Evolutionary conservation across 768 basidiomycete species (phyloP), one percentile per base, ranked within the genome.

Genomic region (Podaxis sp.): DNA sequence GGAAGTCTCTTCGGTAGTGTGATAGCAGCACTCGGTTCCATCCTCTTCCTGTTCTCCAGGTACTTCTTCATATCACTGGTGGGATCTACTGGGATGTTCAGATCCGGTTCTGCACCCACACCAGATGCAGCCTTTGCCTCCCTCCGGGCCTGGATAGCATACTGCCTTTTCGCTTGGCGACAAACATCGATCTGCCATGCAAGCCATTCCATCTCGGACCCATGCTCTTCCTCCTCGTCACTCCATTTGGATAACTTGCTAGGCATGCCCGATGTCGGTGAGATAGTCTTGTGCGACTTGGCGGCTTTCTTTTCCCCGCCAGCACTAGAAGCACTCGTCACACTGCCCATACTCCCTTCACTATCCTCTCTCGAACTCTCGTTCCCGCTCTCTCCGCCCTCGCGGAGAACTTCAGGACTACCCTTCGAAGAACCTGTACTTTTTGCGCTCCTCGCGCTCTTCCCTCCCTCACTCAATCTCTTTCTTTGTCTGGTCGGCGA

Each of bases 141-240:
- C 42, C 61, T 65, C 47, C 67, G 62, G 16, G 57, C 55, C 35
- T 46, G 57, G 32, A 57, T 50, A 38, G 58, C 62, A 10, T 52
- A 51, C 32, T 69, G 62, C 13, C 65, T 68, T 58, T 68, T 64
- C 13, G 66, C 63, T 40, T 76, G 74, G 2, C 76, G 65, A 5
- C 77, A 72, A 47, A 88, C 58, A 73, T 87, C 87, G 4, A 79
- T 80, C 67, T 79, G 74, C 88, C 88, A 90, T 1, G 82, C 84
- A 3, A 81, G 75, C 88, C 88, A 90, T 67, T 90, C 88, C 21
- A 74, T 72, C 68, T 88, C 88, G 64, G 77, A 79, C 23, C 77
- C 81, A 25, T 80, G 76, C 5, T 71, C 76, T 4, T 76, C 79
- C 11, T 65, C 69, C 28, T 62, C 63, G 11, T 71, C 68, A 32